Evolutionary conservation across 306 rosid species (phyloP), one percentile per base, ranked within the genome.

Genomic region (Trifolium repens): DNA sequence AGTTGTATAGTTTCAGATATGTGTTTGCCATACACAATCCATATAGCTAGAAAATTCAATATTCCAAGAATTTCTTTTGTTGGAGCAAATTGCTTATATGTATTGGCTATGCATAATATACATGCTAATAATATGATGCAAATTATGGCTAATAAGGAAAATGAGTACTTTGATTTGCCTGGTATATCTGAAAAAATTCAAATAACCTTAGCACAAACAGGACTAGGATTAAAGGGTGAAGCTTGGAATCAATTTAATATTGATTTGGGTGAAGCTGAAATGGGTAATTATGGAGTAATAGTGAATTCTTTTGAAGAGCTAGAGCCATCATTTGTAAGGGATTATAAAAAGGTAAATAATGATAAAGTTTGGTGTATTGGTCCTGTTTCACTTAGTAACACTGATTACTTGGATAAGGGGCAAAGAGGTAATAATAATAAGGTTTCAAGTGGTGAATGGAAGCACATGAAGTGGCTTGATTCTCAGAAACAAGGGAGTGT

Each of bases 221-320:
- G 44, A 2, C 0, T 14, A 9, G 64, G 37, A 6, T 7, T 55
- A 14, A 10, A 10, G 0, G 57, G 14, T 13, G 59, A 62, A 17
- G 10, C 17, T 0, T 46, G 73, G 79, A 39, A 50, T 1, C 17
- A 55, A 47, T 35, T 82, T 7, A 9, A 0, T 27, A 61, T 22
- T 0, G 46, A 67, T 53, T 8, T 86, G 12, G 15, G 0, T 4
- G 84, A 0, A 9, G 91, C 89, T 16, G 92, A 86, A 17, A n/a
- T 1, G 14, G 63, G 32, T 32, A 8, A 85, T 39, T 78, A 81
- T 64, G 92, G 92, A 39, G 9, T 72, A 5, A 60, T 83, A 46
- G 35, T 86, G 47, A 90, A 90, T 57, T 81, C 89, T 12, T 90
- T 85, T 53, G 88, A 90, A 82, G 96, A 88, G 79, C 74, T 90